Conservation (phyloP, 495 filamentous ascomycete species). For the Penicillium canariense region DNA sequence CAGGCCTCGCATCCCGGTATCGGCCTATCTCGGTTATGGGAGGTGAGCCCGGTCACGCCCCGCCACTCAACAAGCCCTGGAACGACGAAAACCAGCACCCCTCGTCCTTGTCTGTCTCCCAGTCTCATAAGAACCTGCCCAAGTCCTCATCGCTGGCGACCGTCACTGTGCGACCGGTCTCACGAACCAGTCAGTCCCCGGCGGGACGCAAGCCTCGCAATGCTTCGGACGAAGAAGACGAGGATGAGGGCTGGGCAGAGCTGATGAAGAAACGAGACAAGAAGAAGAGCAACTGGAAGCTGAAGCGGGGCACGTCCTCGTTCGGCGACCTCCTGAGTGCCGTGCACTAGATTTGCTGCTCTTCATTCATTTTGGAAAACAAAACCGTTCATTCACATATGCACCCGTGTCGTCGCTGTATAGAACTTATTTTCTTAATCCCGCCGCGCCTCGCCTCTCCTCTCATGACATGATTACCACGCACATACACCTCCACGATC, state of each 20-base stretch:
- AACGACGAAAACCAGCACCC: slow-evolving; percentile 43
- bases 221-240: slow-evolving; percentile 62
- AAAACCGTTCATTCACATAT: slow-evolving; percentile 2
- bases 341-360: slow-evolving; percentile 33
- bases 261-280: slow-evolving; percentile 83
- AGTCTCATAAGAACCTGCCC: slow-evolving; percentile 22
- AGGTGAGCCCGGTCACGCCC: slow-evolving; percentile 40
- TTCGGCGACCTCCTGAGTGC: slow-evolving; percentile 44
- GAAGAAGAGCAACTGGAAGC: slow-evolving; percentile 71
- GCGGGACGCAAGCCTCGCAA: slow-evolving; percentile 27
- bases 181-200: slow-evolving; percentile 27
- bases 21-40: slow-evolving; percentile 70
- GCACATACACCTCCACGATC: slow-evolving; percentile 21
- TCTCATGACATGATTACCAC: slow-evolving; percentile 20
- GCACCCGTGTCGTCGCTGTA: slow-evolving; percentile 6
- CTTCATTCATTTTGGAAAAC: background rate
- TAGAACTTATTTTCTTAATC: slow-evolving; percentile 14
- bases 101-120: slow-evolving; percentile 19
- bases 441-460: background rate
- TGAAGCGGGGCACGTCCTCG: slow-evolving; percentile 55
- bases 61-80: slow-evolving; percentile 50
- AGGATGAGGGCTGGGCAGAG: slow-evolving; percentile 82
- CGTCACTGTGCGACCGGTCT: slow-evolving; percentile 37
- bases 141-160: slow-evolving; percentile 37
- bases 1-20: slow-evolving; percentile 88